Percentiles rank a stretch among this genome's conserved stretches.
Evolutionary conservation across 108 stramenopile species (phyloP).

Genomic region (Fragilariopsis cylindrus): DNA sequence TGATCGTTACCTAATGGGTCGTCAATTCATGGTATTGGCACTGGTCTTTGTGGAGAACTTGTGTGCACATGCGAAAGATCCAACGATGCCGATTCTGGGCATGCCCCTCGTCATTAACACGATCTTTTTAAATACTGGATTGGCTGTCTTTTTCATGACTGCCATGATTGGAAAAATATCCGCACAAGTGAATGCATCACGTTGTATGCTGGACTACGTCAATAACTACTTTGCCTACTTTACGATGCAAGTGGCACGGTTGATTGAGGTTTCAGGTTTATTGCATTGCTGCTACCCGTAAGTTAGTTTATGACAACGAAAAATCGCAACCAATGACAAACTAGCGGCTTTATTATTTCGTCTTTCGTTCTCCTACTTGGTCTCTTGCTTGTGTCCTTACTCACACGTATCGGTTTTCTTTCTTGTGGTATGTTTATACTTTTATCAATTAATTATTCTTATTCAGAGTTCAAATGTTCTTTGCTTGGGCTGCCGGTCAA

Average conservation of each 20-base stretch:
- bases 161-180: constrained; percentile 65
- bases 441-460: too few relatives aligned
- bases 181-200: constrained; percentile 49
- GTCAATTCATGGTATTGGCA: constrained; percentile 83
- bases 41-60: constrained; percentile 74
- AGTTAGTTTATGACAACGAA: constrained; percentile 28
- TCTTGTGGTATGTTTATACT: too few relatives aligned
- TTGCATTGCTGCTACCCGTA: constrained; percentile 56
- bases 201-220: constrained; percentile 78
- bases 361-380: too few relatives aligned
- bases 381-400: too few relatives aligned
- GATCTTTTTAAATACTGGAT: constrained; percentile 70
- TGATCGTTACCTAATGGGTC: constrained; percentile 81
- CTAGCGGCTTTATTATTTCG: too few relatives aligned
- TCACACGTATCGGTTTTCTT: too few relatives aligned
- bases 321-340: too few relatives aligned
- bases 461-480: constrained; percentile 43
- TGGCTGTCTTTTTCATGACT: constrained; percentile 69
- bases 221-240: constrained; percentile 62
- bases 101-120: constrained; percentile 51
- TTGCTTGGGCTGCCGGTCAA: constrained; percentile 52
- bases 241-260: constrained; percentile 48
- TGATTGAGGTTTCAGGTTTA: constrained; percentile 61
- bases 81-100: constrained; percentile 44
- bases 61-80: constrained; percentile 52